Conservation (phyloP, 306 rosid genomes). For the Inga leiocalycina region DNA sequence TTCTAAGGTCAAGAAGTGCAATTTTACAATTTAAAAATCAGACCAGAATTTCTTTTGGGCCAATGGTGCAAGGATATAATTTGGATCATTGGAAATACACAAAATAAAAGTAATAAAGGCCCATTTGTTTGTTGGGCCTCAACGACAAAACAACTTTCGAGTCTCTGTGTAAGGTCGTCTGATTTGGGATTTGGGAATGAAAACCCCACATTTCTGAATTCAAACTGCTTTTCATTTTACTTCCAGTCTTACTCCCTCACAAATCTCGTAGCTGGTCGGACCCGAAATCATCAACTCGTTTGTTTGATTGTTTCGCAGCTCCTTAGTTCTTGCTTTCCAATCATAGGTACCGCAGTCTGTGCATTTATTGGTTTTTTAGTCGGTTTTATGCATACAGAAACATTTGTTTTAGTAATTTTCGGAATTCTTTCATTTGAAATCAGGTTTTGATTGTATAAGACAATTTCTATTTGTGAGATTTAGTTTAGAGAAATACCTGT, state of each 20-base stretch:
- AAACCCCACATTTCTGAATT: neutral
- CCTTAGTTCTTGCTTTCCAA: neutral
- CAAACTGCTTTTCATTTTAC: neutral
- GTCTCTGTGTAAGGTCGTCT: neutral
- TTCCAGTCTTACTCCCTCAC: neutral
- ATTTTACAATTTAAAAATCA: too few species aligned
- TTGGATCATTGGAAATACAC: neutral
- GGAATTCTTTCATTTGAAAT: neutral
- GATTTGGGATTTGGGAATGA: neutral
- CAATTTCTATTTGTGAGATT: neutral
- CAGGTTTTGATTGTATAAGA: neutral
- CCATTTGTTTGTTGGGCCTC: constrained; percentile 7
- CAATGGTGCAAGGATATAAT: neutral
- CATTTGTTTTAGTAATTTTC: neutral
- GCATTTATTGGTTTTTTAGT: neutral
- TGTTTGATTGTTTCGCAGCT: neutral
- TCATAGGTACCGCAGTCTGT: neutral
- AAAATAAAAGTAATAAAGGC: neutral
- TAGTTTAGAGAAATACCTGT: neutral
- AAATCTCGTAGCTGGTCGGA: neutral
- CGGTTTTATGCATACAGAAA: neutral
- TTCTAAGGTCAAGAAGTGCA: too few species aligned
- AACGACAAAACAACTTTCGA: neutral
- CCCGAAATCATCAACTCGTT: neutral
- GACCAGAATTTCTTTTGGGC: neutral